Base-by-base conservation (phyloP, 208 protist genomes). In the Leishmania lainsoni region DNA sequence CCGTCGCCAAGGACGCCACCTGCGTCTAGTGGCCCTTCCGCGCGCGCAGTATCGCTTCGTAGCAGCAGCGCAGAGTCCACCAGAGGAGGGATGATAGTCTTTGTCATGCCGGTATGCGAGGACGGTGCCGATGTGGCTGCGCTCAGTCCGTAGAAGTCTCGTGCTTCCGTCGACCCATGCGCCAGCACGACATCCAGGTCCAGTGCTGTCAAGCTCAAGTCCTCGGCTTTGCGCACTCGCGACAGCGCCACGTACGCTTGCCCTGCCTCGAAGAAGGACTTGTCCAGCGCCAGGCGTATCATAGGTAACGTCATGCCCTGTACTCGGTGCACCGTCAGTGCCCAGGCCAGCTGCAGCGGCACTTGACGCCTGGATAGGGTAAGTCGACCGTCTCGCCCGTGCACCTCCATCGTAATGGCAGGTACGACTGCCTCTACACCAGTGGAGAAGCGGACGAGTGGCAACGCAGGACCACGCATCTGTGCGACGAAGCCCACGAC, bases 311-410 rank as follows among this genome's bases (percentile, higher is more conserved):
- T 91, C 95, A 99, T 96, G 58, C 98, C 98, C 81, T 99, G 98
- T 58, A 91, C 91, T 48, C 99, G 98, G 83, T 99, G 97, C 74
- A 99, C 96, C 29, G 97, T 98, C 48, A 99, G 86, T 6, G 97
- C 97, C 91, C 96, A 99, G 20, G 97, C 98, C 12, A 99, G 87
- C 65, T 89, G 89, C 35, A 99, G 87, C 63, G 98, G 98, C 42
- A 99, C 84, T 86, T 97, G 94, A 49, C 61, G 83, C 61, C 78
- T 93, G 45, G 79, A 86, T 71, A 87, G 68, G 45, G 51, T 90
- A 80, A 83, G 87, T 79, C 78, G 74, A 6, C 80, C 83, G 59
- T 86, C 80, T 6, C 69, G 74, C 45, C 70, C 80, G 66, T 85
- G 75, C 75, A 84, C 73, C 79, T 91, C 87, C 68, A 87, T 86